These are phyloP conservation scores for Caryocar brasiliense DNA, from an alignment of 441 rosid species.

Conservation along the genomic window DNA sequence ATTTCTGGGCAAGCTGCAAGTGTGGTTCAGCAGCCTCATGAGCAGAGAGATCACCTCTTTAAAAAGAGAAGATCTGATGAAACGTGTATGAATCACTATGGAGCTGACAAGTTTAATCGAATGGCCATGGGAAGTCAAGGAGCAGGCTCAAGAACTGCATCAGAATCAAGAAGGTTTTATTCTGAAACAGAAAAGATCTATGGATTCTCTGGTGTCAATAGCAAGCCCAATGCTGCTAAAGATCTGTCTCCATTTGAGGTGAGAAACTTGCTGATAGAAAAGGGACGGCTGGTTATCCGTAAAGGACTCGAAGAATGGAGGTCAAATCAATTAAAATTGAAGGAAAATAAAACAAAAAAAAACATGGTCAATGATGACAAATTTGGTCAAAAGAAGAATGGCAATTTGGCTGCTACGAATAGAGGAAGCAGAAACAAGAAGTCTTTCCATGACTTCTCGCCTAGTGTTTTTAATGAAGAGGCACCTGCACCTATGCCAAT, in stretches of 20 bases:
- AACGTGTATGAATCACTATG: slow-evolving; percentile 15
- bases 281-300: slow-evolving; percentile 34
- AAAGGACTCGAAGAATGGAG: slow-evolving; percentile 39
- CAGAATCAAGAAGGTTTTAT: slow-evolving; percentile 25
- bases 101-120: slow-evolving; percentile 21
- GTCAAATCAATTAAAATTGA: slow-evolving; percentile 18
- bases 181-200: slow-evolving; percentile 21
- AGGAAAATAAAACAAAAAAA: slow-evolving; percentile 25
- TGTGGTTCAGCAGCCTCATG: slow-evolving; percentile 36
- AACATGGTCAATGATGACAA: slow-evolving; percentile 16
- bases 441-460: slow-evolving; percentile 6
- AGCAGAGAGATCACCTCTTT: slow-evolving; percentile 33
- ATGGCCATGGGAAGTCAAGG: slow-evolving; percentile 20
- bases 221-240: slow-evolving; percentile 26
- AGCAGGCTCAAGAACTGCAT: slow-evolving; percentile 22
- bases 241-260: slow-evolving; percentile 42
- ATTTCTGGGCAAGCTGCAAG: slow-evolving; percentile 28
- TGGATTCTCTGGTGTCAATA: slow-evolving; percentile 22
- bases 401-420: slow-evolving; percentile 8
- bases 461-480: slow-evolving; percentile 13
- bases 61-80: slow-evolving; percentile 39
- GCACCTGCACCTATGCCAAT: slow-evolving; percentile 25
- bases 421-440: slow-evolving; percentile 10
- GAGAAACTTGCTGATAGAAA: slow-evolving; percentile 40
- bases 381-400: slow-evolving; percentile 12